Evolutionary conservation across 2,329 filamentous ascomycete genomes (phyloP).

Genomic region (Diaporthe australafricana): DNA sequence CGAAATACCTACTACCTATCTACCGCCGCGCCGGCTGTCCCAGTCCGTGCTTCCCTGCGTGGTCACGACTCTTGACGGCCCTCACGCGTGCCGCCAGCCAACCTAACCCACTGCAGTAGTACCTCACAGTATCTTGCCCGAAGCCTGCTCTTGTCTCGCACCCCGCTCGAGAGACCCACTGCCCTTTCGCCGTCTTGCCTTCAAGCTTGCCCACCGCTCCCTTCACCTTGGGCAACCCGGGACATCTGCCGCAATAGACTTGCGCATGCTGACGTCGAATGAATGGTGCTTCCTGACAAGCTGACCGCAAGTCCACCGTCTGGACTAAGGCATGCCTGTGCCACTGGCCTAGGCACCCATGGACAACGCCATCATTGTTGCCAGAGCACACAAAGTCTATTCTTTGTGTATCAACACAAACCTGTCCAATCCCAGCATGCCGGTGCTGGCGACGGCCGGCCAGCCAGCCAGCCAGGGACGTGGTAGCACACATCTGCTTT

Average conservation of each 20-base stretch:
- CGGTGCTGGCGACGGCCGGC: not conserved
- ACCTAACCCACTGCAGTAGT: too few relatives aligned
- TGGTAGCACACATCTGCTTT: not conserved
- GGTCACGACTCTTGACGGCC: constrained; percentile 2
- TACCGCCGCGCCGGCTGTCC: constrained; percentile 3
- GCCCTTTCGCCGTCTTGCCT: constrained; percentile 6
- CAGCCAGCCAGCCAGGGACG: constrained; percentile 7
- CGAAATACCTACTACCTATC: not conserved
- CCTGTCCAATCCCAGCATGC: not conserved
- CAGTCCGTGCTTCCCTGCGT: constrained; percentile 2
- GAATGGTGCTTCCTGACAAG: not conserved
- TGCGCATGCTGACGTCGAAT: constrained; percentile 5
- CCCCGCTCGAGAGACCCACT: constrained; percentile 25
- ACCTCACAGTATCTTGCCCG: not conserved
- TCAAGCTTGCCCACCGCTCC: constrained; percentile 10
- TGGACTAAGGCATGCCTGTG: constrained; percentile 16
- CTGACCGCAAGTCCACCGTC: constrained; percentile 21
- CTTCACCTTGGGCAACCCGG: constrained; percentile 3
- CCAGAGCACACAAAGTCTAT: not conserved
- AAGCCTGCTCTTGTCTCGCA: not conserved
- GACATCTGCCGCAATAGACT: constrained; percentile 19
- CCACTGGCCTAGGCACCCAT: constrained; percentile 2
- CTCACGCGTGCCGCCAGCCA: not conserved
- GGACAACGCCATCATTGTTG: constrained; percentile 10
- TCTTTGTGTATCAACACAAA: not conserved